A percentile compares a stretch with the other conserved stretches of the same genome.
Evolutionary conservation across 2,329 filamentous ascomycete genomes (phyloP).

Genomic region (Talaromyces sp.): DNA sequence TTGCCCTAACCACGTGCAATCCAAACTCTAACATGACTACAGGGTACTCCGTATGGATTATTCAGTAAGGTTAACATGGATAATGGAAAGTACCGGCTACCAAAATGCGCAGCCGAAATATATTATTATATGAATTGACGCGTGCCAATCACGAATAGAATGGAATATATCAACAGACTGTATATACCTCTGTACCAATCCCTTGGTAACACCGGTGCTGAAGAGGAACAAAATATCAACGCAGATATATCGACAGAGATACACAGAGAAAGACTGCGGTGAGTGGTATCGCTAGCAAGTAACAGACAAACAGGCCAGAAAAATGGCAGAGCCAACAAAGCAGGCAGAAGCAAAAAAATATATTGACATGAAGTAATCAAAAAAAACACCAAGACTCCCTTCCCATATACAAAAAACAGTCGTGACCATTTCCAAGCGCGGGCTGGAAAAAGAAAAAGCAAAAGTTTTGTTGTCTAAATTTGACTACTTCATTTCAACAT

Average conservation of each 20-base stretch:
- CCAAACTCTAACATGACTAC: background rate
- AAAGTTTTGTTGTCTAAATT: background rate
- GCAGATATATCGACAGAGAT: background rate
- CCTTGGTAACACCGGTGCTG: background rate
- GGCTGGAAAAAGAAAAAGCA: background rate
- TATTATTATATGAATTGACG: background rate
- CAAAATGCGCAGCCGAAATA: background rate
- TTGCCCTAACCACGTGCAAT: background rate
- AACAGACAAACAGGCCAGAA: background rate
- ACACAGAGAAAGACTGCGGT: background rate
- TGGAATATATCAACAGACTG: background rate
- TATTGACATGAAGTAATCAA: background rate
- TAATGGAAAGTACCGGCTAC: background rate
- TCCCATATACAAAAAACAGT: conserved; percentile 1
- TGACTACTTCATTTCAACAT: conserved; percentile 13
- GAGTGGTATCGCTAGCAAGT: background rate
- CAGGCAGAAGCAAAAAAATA: background rate
- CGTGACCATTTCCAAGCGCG: background rate
- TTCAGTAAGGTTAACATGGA: too few relatives aligned
- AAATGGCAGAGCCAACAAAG: background rate
- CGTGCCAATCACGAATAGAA: background rate
- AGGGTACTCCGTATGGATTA: too few relatives aligned
- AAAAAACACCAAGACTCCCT: conserved; percentile 1
- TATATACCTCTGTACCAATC: background rate
- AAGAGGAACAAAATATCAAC: background rate